These are phyloP conservation scores for Dipteronia sinensis DNA, from an alignment of 345 rosid species.

Conservation along the genomic window DNA sequence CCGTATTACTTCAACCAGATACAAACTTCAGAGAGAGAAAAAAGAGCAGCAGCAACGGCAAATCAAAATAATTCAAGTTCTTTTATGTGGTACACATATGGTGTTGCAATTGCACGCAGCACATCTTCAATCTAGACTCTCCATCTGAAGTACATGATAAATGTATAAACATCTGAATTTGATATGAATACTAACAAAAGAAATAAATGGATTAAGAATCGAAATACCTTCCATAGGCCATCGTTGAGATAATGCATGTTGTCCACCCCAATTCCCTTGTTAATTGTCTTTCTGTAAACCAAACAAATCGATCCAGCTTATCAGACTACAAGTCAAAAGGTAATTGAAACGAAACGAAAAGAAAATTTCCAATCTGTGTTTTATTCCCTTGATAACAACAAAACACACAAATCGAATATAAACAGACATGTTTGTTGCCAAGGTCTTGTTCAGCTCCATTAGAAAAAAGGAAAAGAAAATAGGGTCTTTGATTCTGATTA, in stretches of 20 bases:
- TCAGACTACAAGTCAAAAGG: too few species aligned
- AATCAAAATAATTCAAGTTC: background rate
- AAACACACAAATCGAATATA: background rate
- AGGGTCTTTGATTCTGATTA: background rate
- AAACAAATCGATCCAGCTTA: background rate
- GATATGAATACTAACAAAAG: background rate
- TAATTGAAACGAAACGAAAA: too few species aligned
- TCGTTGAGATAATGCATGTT: constrained; percentile 98
- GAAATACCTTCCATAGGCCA: constrained; percentile 94
- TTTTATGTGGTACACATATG: constrained; percentile 7
- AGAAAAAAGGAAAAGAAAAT: background rate
- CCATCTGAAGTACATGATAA: constrained; percentile 59
- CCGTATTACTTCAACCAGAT: background rate
- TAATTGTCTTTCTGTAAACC: constrained; percentile 66
- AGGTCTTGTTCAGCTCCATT: background rate
- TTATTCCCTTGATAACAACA: too few species aligned
- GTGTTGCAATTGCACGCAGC: constrained; percentile 18
- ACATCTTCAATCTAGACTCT: constrained; percentile 67
- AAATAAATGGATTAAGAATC: background rate
- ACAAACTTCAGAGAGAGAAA: background rate
- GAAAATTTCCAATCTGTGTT: too few species aligned
- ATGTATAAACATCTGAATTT: background rate
- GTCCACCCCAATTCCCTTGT: constrained; percentile 99
- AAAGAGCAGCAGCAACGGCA: background rate
- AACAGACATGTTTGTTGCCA: background rate